Base-by-base conservation (phyloP, 257 asterid genomes). In the Solanum gandarillasii region DNA sequence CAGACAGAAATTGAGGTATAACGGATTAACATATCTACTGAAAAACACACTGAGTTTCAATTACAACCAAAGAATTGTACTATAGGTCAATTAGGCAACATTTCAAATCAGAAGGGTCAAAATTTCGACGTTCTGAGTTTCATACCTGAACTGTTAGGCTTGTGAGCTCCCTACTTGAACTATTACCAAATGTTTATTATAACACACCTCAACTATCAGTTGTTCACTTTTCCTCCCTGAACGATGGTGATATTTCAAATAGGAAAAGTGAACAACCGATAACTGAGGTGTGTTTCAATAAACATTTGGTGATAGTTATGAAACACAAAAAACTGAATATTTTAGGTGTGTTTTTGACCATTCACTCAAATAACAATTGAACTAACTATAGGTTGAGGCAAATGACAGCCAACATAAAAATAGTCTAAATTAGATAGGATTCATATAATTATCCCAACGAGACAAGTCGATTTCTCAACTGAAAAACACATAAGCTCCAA, bases 361-460 rank as follows among this genome's bases (percentile, higher is more conserved):
- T 65, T 65, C 32, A n/a, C 32, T 65, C 31, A 65, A 75, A 32
- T 3, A 29, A 18, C 29, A 85, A 5, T 12, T 25, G 84, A 21
- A 92, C 99, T 90, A 35, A 96, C 98, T 88, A 98, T 92, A 84
- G 81, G 76, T 7, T 70, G 12, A 70, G n/a, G 78, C 78, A 71
- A 31, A 36, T 85, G 31, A 6, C 10, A 16, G 25, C 7, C 79
- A 72, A 21, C 41, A 32, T 32, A 18, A 32, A 72, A 32, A 72
- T 32, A 72, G 79, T 72, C 43, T 72, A 73, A 34, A 73, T 18
- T 7, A 78, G n/a, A 38, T 18, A 78, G n/a, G n/a, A 41, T 25
- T 38, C 84, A 78, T n/a, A 39, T 41, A 78, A 76, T 25, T 48
- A 76, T 38, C 72, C 46, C 18, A 32, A 84, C 21, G 11, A 84